Percentiles rank a stretch among this genome's conserved stretches.
Conservation (phyloP, 805 yeast species). For the Yamadazyma paraphyllophila region DNA sequence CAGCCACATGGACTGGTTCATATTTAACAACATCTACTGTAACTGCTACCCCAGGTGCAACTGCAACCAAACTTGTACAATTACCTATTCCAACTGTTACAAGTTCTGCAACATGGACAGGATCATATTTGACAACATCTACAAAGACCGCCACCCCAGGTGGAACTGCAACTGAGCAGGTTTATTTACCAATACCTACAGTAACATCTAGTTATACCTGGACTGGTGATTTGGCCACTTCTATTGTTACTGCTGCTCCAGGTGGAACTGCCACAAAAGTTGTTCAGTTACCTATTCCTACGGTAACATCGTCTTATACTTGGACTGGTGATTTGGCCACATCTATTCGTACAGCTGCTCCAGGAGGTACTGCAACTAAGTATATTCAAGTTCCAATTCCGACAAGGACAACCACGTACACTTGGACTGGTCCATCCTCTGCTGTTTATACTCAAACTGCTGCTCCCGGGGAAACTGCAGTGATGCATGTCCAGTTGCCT, state of each 20-base stretch:
- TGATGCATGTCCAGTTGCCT: slow-evolving; percentile 17
- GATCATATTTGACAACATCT: slow-evolving; percentile 11
- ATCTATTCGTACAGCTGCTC: slow-evolving; percentile 9
- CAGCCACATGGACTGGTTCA: slow-evolving; percentile 15
- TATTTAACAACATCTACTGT: slow-evolving; percentile 14
- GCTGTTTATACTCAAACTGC: slow-evolving; percentile 7
- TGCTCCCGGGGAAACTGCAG: slow-evolving; percentile 1
- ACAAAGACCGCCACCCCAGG: slow-evolving; percentile 19
- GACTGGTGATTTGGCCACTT: slow-evolving; percentile 15
- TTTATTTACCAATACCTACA: slow-evolving; percentile 18
- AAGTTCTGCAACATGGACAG: slow-evolving; percentile 14
- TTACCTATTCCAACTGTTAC: slow-evolving; percentile 17
- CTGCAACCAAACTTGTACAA: slow-evolving; percentile 18
- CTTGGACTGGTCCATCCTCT: slow-evolving; percentile 21
- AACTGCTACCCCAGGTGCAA: slow-evolving; percentile 18
- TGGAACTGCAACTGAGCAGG: slow-evolving; percentile 18
- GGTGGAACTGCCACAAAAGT: slow-evolving; percentile 20
- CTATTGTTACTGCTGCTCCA: slow-evolving; percentile 17
- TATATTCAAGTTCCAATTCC: slow-evolving; percentile 19
- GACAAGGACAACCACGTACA: slow-evolving; percentile 14
- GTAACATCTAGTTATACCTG: slow-evolving; percentile 12
- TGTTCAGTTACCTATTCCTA: slow-evolving; percentile 13
- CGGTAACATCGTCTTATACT: slow-evolving; percentile 1
- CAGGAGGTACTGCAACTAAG: slow-evolving; percentile 12
- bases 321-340: slow-evolving; percentile 10